Evolutionary conservation across 495 filamentous ascomycete genomes (phyloP), one percentile per base, ranked within the genome.

Genomic region (Aspergillus taichungensis): DNA sequence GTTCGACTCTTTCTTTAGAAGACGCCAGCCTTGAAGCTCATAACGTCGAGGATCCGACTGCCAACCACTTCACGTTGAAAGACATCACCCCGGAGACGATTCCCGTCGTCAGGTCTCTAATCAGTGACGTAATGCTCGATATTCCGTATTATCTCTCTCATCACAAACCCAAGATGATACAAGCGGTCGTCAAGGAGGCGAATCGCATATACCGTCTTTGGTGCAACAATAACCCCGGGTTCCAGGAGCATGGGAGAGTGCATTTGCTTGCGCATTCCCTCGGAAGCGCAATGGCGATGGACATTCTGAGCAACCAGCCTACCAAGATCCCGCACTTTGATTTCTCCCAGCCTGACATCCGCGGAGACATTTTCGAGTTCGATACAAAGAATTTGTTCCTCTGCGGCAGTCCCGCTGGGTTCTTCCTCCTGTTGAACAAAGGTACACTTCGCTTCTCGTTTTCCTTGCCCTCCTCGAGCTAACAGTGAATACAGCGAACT

Each of bases 41-140:
- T 6, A 73, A 71, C 41, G 59, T 62, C 9, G 67, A 76, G 12
- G 69, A 77, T 36, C 62, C 61, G 24, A 62, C 62, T 37, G 62
- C 73, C 3, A 88, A 86, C 34, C 69, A 82, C 6, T 98, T 86
- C 57, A 74, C 74, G 1, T 72, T 98, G 2, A 78, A 87, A 49
- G 89, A 97, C 58, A 95, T 98, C 50, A 95, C 92, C 4, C 89
- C 87, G 0, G 74, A 81, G n/a, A 87, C 88, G 0, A 84, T 98
- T 38, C 88, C 91, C 0, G 86, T 85, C 5, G 83, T 98, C 0
- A 81, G 92, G 8, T 85, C 84, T 51, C 74, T 98, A 51, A 89
- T 98, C 49, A 89, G 85, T 43, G 92, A 98, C 59, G 88, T 98
- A 44, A 94, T 98, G 87, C 79, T 95, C 5, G 92, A 98, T 58